Evolutionary conservation across 768 basidiomycete species (phyloP), one percentile per base, ranked within the genome.

Genomic region (Kwoniella mangroviensis): DNA sequence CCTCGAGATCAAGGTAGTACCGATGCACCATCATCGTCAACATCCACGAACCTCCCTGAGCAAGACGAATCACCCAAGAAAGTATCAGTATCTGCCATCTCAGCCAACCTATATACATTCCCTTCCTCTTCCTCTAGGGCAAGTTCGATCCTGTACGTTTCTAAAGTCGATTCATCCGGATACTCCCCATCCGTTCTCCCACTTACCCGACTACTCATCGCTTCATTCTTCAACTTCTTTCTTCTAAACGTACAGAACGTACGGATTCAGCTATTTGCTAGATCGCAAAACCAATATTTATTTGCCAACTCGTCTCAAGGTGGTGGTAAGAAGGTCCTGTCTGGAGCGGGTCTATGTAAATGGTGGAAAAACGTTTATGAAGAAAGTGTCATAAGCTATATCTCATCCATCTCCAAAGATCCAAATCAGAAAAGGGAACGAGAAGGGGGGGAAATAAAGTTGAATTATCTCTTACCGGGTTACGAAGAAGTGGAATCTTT

Each of bases 81-180:
- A 24, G 85, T 92, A 1, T 85, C 94, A 63, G 89, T 92, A 41
- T 86, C 89, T 3, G 94, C 88, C n/a, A 86, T 97, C 69, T 73
- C 73, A n/a, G 73, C 80, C 1, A 71, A 72, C 57, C 67, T 75
- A 28, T 95, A 93, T 86, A 87, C 88, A 58, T 79, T 95, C 60
- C 91, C 92, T 67, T 89, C 89, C 6, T 6, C 63, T 21, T 43
- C 43, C 17, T 26, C 5, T 3, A 34, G 28, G 93, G 91, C 86
- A 86, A 87, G 58, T 76, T 94, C 58, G 3, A 87, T 98, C 42
- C 83, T 98, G 41, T 97, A 98, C 82, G 86, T 99, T 62, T 92
- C 92, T 59, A 99, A 99, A 84, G 90, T 97, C 63, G 97, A 99
- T 82, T 89, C 94, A 12, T 93, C 95, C 0, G 95, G 95, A 90